These are phyloP conservation scores for Barnettozyma sucrosica DNA, from an alignment of 805 yeast genomes.

Conservation along the genomic window DNA sequence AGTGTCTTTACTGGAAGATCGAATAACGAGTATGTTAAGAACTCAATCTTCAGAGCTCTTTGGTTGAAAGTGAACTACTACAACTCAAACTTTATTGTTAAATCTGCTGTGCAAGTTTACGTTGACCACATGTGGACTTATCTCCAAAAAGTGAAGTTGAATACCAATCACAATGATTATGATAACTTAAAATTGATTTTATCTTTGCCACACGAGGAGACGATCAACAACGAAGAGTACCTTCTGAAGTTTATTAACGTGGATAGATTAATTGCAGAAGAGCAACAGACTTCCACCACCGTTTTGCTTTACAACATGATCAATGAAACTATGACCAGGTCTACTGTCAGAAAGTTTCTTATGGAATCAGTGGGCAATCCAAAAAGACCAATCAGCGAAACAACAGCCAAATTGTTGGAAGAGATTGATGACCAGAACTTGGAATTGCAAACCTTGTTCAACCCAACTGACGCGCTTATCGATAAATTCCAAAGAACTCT, in stretches of 20 bases:
- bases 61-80: conserved; percentile 18
- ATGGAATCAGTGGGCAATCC: conserved; percentile 16
- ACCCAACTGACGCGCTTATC: conserved; percentile 25
- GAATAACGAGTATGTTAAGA: conserved; percentile 20
- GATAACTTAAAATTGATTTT: conserved; percentile 24
- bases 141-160: conserved; percentile 20
- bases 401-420: conserved; percentile 8
- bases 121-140: conserved; percentile 25
- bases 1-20: conserved; percentile 15
- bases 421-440: conserved; percentile 17
- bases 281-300: conserved; percentile 14
- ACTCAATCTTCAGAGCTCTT: conserved; percentile 23
- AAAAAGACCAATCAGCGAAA: conserved; percentile 18
- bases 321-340: conserved; percentile 20
- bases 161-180: conserved; percentile 16
- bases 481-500: conserved; percentile 16
- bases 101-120: conserved; percentile 19
- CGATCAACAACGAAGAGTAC: conserved; percentile 25
- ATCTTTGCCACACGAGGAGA: conserved; percentile 19
- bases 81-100: conserved; percentile 17
- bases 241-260: conserved; percentile 16
- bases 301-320: conserved; percentile 17
- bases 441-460: conserved; percentile 25
- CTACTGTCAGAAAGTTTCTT: conserved; percentile 22
- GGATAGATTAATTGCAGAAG: conserved; percentile 16